Evolutionary conservation across 257 asterid species (phyloP).

Genomic region (Fraxinus quadrangulata): DNA sequence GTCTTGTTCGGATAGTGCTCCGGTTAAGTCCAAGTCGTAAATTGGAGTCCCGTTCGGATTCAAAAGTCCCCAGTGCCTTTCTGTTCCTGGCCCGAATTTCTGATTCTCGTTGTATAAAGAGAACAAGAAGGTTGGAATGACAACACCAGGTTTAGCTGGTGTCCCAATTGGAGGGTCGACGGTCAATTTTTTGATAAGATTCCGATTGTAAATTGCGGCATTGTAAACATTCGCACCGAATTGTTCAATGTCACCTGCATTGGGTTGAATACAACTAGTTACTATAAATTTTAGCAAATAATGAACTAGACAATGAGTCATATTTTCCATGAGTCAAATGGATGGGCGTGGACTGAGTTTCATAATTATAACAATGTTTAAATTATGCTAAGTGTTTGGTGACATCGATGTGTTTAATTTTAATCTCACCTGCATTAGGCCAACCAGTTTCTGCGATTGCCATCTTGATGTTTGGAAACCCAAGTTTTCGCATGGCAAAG

Average conservation of each 20-base stretch:
- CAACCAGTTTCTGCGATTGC: conserved; percentile 78
- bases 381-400: too few relatives aligned
- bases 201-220: conserved; percentile 64
- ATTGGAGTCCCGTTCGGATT: conserved; percentile 25
- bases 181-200: conserved; percentile 45
- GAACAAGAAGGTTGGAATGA: conserved; percentile 35
- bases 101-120: conserved; percentile 39
- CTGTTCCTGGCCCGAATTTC: conserved; percentile 34
- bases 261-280: not conserved
- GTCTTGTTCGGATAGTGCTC: not conserved
- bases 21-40: conserved; percentile 39
- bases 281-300: not conserved
- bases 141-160: conserved; percentile 37
- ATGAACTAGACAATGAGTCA: too few relatives aligned
- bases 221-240: conserved; percentile 63
- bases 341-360: too few relatives aligned
- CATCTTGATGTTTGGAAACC: conserved; percentile 39
- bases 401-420: not conserved
- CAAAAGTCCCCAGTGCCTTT: conserved; percentile 45
- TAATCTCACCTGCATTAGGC: conserved; percentile 72
- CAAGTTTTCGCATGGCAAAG: conserved; percentile 60
- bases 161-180: conserved; percentile 31
- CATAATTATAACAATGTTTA: too few relatives aligned
- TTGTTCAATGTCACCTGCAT: conserved; percentile 68
- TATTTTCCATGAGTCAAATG: too few relatives aligned